These are phyloP conservation scores for Dionaea muscipula DNA, from an alignment of 179 eudicot genomes.

Conservation along the genomic window DNA sequence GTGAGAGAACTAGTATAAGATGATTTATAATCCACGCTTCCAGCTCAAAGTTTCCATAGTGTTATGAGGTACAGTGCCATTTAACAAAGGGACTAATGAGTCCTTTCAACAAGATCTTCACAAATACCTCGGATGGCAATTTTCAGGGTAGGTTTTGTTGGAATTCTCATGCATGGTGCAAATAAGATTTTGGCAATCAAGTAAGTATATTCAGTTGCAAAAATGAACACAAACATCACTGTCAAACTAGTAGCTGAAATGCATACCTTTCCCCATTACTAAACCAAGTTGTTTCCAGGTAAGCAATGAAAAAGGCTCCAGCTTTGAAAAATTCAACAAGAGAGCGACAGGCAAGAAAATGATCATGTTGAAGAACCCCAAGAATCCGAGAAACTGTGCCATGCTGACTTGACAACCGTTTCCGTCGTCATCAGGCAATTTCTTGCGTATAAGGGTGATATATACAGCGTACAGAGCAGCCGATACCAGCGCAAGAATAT, in stretches of 20 bases:
- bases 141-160: too few relatives aligned
- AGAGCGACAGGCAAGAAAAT: conserved; percentile 72
- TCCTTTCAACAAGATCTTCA: too few relatives aligned
- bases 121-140: too few relatives aligned
- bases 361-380: conserved; percentile 71
- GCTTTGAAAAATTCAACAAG: conserved; percentile 39
- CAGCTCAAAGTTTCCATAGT: too few relatives aligned
- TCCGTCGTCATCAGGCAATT: conserved; percentile 67
- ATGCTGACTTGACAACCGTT: conserved; percentile 61
- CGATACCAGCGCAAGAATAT: conserved; percentile 56
- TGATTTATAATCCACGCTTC: too few relatives aligned
- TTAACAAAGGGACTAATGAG: too few relatives aligned
- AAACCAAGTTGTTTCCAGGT: conserved; percentile 63
- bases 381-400: conserved; percentile 88
- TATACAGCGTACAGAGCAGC: conserved; percentile 75
- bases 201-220: neutral
- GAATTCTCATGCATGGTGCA: too few relatives aligned
- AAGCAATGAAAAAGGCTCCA: conserved; percentile 46
- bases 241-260: neutral
- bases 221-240: too few relatives aligned
- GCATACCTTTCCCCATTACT: conserved; percentile 76
- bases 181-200: too few relatives aligned
- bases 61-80: too few relatives aligned
- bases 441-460: conserved; percentile 69
- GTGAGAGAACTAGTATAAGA: too few relatives aligned